Evolutionary conservation across 2,329 filamentous ascomycete genomes (phyloP), one percentile per base, ranked within the genome.

Genomic region (Hypoxylon sp.): DNA sequence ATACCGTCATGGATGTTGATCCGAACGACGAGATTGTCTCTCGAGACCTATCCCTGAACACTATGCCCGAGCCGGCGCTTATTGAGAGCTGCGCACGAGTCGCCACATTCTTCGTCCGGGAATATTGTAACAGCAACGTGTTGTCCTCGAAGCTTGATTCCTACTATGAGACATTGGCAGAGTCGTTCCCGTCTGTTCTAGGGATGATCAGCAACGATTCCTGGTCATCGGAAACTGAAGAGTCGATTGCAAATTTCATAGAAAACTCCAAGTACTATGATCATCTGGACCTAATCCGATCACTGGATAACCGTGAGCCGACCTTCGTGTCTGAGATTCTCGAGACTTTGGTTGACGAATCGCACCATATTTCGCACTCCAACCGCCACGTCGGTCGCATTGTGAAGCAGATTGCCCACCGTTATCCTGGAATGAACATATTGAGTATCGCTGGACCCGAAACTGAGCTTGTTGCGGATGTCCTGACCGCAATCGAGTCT

Each of bases 351-450:
- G 51, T 71, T 1, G 59, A 67, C 2, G 67, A 73, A 27, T 68
- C 69, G 1, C 64, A 64, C 5, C 59, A 67, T 4, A 49, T 71
- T 2, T 40, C 60, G 3, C 47, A 43, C 1, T 71, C 74, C 54
- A 67, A 70, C 25, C 44, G 49, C 2, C 71, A 75, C 16, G 19
- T 75, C 3, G 56, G 65, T 4, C 63, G 67, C 1, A 60, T 75
- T 7, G 56, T 68, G 6, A 57, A 61, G 35, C 74, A 77, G 57
- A 69, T 76, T 5, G 51, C 63, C 0, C 74, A 76, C 60, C 67
- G 68, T 7, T 72, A 73, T 30, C 67, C 73, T 0, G 62, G 61
- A 3, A 73, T 76, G 72, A 63, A 69, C 6, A 68, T 74, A 9
- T 63, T 78, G 1, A 68, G 69, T 1, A 49, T 77, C 1, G 67